These are phyloP conservation scores for Wickerhamiella dianesei DNA, from an alignment of 805 yeast genomes.

Conservation along the genomic window DNA sequence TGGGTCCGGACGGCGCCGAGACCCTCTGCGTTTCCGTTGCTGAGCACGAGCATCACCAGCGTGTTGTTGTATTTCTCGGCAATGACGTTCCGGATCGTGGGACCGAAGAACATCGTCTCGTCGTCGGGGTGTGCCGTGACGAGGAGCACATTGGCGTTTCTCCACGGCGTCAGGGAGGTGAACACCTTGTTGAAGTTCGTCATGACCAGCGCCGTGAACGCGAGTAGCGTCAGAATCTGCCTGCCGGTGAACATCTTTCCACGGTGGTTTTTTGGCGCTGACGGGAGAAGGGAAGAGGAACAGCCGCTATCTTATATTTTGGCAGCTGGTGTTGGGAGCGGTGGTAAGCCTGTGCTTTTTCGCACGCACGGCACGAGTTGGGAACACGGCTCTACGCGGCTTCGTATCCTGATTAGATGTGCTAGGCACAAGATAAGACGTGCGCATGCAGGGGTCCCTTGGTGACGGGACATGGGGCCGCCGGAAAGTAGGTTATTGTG, in stretches of 20 bases:
- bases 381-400: background rate
- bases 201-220: background rate
- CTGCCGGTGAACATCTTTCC: background rate
- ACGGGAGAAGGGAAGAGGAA: no score
- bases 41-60: conserved; percentile 53
- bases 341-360: background rate
- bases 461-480: no score
- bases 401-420: background rate
- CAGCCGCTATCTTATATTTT: no score
- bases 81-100: conserved; percentile 45
- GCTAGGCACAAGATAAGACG: background rate
- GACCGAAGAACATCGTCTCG: conserved; percentile 94
- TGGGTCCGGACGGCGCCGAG: conserved; percentile 47
- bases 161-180: conserved; percentile 15
- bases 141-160: conserved; percentile 24
- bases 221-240: background rate
- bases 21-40: conserved; percentile 66
- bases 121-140: conserved; percentile 96
- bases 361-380: background rate
- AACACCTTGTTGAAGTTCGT: conserved; percentile 5
- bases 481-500: no score
- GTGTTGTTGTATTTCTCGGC: conserved; percentile 36
- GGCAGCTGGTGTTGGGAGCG: no score
- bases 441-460: background rate
- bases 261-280: background rate